Evolutionary conservation across 2,329 filamentous ascomycete species (phyloP).

Genomic region (Beauveria australis): DNA sequence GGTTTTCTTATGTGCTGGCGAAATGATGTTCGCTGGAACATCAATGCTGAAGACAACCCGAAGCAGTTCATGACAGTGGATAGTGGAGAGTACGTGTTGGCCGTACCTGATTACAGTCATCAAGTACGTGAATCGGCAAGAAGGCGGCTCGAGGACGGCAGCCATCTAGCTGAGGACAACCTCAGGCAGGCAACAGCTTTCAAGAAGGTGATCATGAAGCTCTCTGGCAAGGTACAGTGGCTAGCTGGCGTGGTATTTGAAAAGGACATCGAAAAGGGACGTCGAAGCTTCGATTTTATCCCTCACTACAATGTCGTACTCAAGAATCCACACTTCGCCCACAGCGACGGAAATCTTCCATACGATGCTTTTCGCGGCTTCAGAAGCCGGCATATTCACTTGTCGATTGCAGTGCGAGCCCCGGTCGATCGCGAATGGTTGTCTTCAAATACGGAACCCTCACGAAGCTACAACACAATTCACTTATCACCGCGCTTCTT

Average conservation of each 20-base stretch:
- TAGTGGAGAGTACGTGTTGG: slow-evolving; percentile 89
- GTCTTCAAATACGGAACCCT: slow-evolving; percentile 63
- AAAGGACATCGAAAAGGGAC: slow-evolving; percentile 62
- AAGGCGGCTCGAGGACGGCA: slow-evolving; percentile 46
- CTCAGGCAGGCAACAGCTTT: slow-evolving; percentile 72
- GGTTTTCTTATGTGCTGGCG: slow-evolving; percentile 99
- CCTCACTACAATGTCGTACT: slow-evolving; percentile 89
- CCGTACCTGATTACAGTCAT: slow-evolving; percentile 86
- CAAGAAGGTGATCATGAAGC: slow-evolving; percentile 98
- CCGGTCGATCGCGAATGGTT: slow-evolving; percentile 84
- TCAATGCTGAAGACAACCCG: slow-evolving; percentile 79
- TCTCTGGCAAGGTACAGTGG: slow-evolving; percentile 94
- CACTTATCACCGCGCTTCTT: slow-evolving; percentile 95
- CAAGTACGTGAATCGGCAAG: slow-evolving; percentile 63
- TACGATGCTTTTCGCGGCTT: slow-evolving; percentile 98
- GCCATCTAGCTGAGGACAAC: slow-evolving; percentile 53
- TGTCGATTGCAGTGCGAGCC: slow-evolving; percentile 85
- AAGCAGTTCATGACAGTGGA: slow-evolving; percentile 92
- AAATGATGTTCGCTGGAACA: slow-evolving; percentile 80
- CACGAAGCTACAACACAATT: slow-evolving; percentile 90
- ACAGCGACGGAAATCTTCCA: slow-evolving; percentile 42
- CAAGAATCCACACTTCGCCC: slow-evolving; percentile 69
- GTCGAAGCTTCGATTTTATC: slow-evolving; percentile 77
- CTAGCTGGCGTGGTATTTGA: slow-evolving; percentile 88
- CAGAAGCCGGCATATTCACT: slow-evolving; percentile 90